phyloP scores from a whole-genome alignment of 225 moss, liverwort and hornwort genomes.

The Straminergon stramineum region DNA sequence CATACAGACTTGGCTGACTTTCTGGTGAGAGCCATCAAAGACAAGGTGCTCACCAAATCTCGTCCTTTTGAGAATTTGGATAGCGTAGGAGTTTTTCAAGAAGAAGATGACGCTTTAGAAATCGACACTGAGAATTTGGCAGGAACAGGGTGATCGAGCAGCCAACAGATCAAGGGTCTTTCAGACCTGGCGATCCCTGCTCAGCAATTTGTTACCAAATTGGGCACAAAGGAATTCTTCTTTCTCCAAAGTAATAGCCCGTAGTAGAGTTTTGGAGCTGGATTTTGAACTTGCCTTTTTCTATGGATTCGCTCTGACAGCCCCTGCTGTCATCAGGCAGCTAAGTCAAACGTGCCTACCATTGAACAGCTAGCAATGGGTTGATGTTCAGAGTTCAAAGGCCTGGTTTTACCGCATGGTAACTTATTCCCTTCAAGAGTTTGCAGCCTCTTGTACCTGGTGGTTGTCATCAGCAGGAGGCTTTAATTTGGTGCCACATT shows the following conservation, averaged over 20 bases:
- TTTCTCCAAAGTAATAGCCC: background rate
- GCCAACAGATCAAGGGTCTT: background rate
- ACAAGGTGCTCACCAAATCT: constrained; percentile 16
- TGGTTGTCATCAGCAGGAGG: background rate
- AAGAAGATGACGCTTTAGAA: constrained; percentile 27
- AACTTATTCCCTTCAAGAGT: background rate
- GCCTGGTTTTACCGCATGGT: background rate
- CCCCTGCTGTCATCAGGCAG: background rate
- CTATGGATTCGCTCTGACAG: background rate
- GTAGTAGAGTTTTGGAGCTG: background rate
- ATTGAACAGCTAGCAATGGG: background rate
- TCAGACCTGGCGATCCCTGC: background rate
- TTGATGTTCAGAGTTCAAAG: background rate
- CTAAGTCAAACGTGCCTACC: background rate
- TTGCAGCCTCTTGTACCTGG: background rate
- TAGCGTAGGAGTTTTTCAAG: constrained; percentile 7
- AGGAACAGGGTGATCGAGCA: constrained; percentile 30
- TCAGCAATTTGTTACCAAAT: background rate
- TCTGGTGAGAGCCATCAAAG: constrained; percentile 50
- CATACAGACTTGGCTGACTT: constrained; percentile 35
- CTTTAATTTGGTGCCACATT: background rate
- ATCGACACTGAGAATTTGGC: constrained; percentile 20
- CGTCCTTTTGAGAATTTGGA: background rate
- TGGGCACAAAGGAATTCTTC: background rate
- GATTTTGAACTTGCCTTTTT: background rate